phyloP scores from a whole-genome alignment of 768 basidiomycete species.

The Xanthoconium stramineum region DNA sequence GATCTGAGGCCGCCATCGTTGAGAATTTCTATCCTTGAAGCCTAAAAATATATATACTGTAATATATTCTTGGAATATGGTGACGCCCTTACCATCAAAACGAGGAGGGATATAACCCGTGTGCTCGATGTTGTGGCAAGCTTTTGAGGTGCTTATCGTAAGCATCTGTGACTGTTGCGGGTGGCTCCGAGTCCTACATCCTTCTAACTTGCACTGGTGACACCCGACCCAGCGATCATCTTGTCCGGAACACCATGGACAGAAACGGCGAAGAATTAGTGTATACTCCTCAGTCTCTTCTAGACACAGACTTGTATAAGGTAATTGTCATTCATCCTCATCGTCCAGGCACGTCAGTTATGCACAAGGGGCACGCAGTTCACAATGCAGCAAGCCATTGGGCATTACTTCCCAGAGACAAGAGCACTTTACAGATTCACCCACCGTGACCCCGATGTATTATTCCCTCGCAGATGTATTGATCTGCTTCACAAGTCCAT shows the following conservation, averaged over 20 bases:
- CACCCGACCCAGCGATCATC: neutral
- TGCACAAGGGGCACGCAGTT: slow-evolving; percentile 44
- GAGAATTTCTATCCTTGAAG: slow-evolving; percentile 65
- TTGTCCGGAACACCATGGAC: slow-evolving; percentile 9
- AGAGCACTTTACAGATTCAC: slow-evolving; percentile 77
- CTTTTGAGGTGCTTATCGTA: neutral
- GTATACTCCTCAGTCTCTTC: slow-evolving; percentile 48
- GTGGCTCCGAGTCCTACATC: no score
- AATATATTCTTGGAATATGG: neutral
- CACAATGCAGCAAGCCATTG: slow-evolving; percentile 93
- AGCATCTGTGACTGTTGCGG: no score
- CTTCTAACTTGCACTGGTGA: no score
- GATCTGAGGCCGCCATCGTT: slow-evolving; percentile 87
- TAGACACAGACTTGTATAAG: slow-evolving; percentile 97
- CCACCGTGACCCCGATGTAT: slow-evolving; percentile 62
- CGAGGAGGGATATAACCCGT: neutral
- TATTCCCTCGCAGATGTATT: slow-evolving; percentile 49
- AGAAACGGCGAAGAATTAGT: slow-evolving; percentile 3
- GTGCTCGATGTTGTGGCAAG: neutral
- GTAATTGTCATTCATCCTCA: slow-evolving; percentile 33
- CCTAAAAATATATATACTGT: slow-evolving; percentile 27
- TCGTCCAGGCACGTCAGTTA: neutral
- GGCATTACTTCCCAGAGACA: slow-evolving; percentile 70
- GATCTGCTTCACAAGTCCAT: slow-evolving; percentile 47
- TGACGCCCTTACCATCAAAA: slow-evolving; percentile 4